Percentiles rank a stretch among this genome's conserved stretches.
Evolutionary conservation across 2,329 filamentous ascomycete genomes (phyloP).

Genomic region (Neospermospora avenae): DNA sequence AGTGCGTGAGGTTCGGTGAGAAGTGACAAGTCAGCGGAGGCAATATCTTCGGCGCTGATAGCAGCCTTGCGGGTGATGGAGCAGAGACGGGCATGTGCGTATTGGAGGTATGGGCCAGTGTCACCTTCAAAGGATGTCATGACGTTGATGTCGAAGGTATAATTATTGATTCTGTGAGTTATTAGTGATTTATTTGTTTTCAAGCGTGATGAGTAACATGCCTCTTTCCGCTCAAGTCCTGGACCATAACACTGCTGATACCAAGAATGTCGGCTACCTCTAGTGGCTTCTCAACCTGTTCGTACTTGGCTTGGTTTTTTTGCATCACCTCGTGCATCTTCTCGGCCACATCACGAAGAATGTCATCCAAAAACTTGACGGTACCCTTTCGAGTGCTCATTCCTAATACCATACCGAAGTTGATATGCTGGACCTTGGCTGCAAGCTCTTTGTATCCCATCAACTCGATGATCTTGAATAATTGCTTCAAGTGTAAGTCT

Average conservation of each 20-base stretch:
- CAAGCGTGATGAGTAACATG: constrained; percentile 37
- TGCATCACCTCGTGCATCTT: constrained; percentile 98
- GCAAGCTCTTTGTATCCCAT: constrained; percentile 67
- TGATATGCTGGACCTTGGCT: constrained; percentile 68
- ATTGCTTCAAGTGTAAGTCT: constrained; percentile 68
- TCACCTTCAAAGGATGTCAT: constrained; percentile 86
- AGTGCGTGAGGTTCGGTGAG: constrained; percentile 69
- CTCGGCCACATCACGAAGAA: constrained; percentile 76
- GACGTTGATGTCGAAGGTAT: constrained; percentile 72
- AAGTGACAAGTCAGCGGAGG: constrained; percentile 61
- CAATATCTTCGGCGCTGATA: constrained; percentile 55
- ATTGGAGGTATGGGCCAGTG: constrained; percentile 82
- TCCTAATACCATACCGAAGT: constrained; percentile 69
- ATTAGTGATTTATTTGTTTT: constrained; percentile 1
- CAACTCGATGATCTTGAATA: constrained; percentile 74
- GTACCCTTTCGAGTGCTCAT: constrained; percentile 71
- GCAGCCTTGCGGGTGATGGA: constrained; percentile 58
- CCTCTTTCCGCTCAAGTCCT: constrained; percentile 96
- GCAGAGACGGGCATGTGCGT: constrained; percentile 71
- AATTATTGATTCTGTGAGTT: constrained; percentile 55
- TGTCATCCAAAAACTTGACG: constrained; percentile 70
- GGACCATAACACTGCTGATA: constrained; percentile 94
- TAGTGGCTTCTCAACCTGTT: constrained; percentile 80
- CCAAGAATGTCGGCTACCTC: constrained; percentile 83
- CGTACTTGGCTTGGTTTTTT: constrained; percentile 86